Base-by-base conservation (phyloP, 768 basidiomycete genomes). In the Trametes gibbosa region DNA sequence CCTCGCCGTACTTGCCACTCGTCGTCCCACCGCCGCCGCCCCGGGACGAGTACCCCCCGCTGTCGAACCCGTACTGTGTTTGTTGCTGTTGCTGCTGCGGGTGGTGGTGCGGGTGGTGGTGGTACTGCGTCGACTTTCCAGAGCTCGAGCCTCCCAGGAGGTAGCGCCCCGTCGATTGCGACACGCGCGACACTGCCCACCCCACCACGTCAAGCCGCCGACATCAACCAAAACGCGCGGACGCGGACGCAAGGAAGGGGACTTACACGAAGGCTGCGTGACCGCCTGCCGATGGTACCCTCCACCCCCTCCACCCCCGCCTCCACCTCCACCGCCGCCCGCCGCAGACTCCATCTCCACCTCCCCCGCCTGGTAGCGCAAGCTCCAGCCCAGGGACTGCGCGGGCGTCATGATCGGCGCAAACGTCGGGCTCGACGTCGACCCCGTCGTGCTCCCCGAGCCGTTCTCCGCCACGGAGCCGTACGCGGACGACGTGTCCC, bases 351-450 rank as follows among this genome's bases (percentile, higher is more conserved):
- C 48, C 49, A 49, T 24, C 19, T 52, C 50, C 21, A 51, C 24
- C 32, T 47, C 60, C 10, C 32, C 41, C 10, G 48, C 16, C 24
- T 32, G 27, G 27, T 54, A 59, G 41, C 62, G 58, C 43, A 56
- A 5, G 32, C 50, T 53, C 65, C 65, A 66, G 14, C 47, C 46
- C 25, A 67, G 57, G 6, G 58, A 58, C 50, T 67, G 64, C 50
- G 66, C 66, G 34, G 66, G 66, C 9, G 66, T 67, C 59, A 65
- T 62, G 50, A 65, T 54, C 10, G 62, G 53, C 52, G 61, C 47
- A 58, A 67, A 67, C 23, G 52, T 56, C 14, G 56, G 51, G 35
- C 57, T 58, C 17, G 29, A 14, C 29, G 42, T 25, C 23, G 51
- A 16, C 3, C 43, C 16, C 8, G 55, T 51, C 8, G 27, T 21